Base-by-base conservation (phyloP, 805 yeast genomes). In the Candida bentonensis region DNA sequence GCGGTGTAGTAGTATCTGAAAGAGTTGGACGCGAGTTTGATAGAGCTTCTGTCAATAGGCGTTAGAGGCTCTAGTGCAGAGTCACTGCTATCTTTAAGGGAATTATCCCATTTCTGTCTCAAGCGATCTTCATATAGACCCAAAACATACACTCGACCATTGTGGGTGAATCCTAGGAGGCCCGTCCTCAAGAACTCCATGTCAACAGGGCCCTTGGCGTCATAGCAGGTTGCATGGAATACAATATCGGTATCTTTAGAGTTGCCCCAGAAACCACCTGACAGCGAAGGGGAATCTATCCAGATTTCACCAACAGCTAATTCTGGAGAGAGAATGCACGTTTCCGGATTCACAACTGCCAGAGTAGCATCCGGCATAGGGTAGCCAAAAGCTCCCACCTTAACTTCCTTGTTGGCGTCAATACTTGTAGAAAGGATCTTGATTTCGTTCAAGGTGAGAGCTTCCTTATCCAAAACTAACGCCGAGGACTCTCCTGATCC, bases 261-360 rank as follows among this genome's bases (percentile, higher is more conserved):
- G 17, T 74, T 60, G 1, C 78, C 88, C 79, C 87, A 86, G 56
- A 82, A 84, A 0, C 95, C 95, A 15, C 95, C 96, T 2, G 94
- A 79, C 4, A 92, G 63, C 48, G 94, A 82, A 1, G 89, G 89
- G 39, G 94, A 81, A 54, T 88, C 96, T n/a, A 92, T 83, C 97
- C 97, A 92, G 26, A 92, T 79, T 60, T 92, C 99, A 22, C 98
- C 98, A 15, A 92, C 84, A 49, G 82, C 85, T 55, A 83, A 74
- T 41, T 73, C 79, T 2, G 78, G 76, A 3, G 85, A 82, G 15
- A 92, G 64, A 2, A 79, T 67, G 28, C 79, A 73, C 47, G 89
- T 85, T 48, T 92, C 97, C 0, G 97, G 97, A 57, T 94, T 87
- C 0, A 92, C 97, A 23, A 92, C 76, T 0, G 96, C 96, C 25